Percentiles rank a stretch among this genome's conserved stretches.
Evolutionary conservation across 2,329 filamentous ascomycete species (phyloP).

Genomic region (Periconia sp.): DNA sequence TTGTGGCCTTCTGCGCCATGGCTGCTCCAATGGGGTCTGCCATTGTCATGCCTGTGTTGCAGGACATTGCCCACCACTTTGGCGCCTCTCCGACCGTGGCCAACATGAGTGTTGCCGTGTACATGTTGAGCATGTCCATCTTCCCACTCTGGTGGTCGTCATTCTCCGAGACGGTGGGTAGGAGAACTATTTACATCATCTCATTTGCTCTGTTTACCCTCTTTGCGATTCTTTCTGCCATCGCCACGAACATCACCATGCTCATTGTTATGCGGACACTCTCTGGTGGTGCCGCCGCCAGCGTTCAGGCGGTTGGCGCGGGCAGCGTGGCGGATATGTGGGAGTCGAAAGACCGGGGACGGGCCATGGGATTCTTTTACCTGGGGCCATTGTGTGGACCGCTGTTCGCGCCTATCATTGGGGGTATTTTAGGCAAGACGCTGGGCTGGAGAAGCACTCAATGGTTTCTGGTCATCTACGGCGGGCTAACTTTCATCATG

Average conservation of each 20-base stretch:
- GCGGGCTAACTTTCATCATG: constrained; percentile 22
- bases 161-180: constrained; percentile 33
- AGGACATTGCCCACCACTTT: constrained; percentile 36
- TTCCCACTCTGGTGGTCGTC: constrained; percentile 44
- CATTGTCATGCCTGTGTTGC: constrained; percentile 67
- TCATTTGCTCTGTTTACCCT: constrained; percentile 31
- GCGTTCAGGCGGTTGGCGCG: constrained; percentile 36
- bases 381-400: constrained; percentile 36
- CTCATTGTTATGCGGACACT: constrained; percentile 33
- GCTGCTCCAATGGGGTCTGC: constrained; percentile 81
- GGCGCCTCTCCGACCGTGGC: constrained; percentile 34
- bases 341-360: constrained; percentile 34
- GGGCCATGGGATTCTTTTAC: constrained; percentile 37
- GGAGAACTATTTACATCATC: constrained; percentile 35
- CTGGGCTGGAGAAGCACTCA: constrained; percentile 36
- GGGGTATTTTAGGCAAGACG: constrained; percentile 25
- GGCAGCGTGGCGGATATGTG: constrained; percentile 38
- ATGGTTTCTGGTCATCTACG: constrained; percentile 38
- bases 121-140: constrained; percentile 46
- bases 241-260: constrained; percentile 35
- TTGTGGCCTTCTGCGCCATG: constrained; percentile 75
- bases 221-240: constrained; percentile 28
- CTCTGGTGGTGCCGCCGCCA: constrained; percentile 33
- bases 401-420: constrained; percentile 34
- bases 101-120: constrained; percentile 45